Base-by-base conservation (phyloP, 768 basidiomycete genomes). In the Phylloporus arenicola region DNA sequence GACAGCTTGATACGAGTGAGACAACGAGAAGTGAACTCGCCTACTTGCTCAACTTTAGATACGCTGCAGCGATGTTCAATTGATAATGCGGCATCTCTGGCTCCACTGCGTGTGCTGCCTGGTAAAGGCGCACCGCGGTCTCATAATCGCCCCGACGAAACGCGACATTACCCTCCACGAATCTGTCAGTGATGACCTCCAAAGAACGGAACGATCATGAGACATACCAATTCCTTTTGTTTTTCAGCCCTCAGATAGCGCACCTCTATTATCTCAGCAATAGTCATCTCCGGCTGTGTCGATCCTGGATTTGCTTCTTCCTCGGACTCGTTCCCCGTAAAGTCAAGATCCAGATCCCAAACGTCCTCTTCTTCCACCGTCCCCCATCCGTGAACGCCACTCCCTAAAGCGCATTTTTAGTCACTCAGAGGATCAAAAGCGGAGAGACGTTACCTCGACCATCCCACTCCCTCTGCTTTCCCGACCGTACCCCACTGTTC, bases 401-500 rank as follows among this genome's bases (percentile, higher is more conserved):
- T 82, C 12, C 73, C 72, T 74, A 52, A 19, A 45, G 19, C 41
- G 33, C 20, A 41, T 9, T 25, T 51, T 38, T 25, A 61, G 48
- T 20, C 33, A 31, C 17, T 17, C 33, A 11, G 19, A 3, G 16
- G 1, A 22, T 2, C 22, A 40, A 20, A 41, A 47, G 19, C 4
- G n/a, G 0, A 27, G 46, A 24, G 13, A 39, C 48, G 62, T 51
- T 54, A 57, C 86, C 86, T 54, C 86, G 72, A 6, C 84, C 85
- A 55, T 88, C 86, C 86, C 86, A 88, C 59, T 87, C 86, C 42
- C 82, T 69, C 59, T 83, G 80, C 60, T 88, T 88, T 6, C 86
- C 86, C 0, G 75, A 67, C 33, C 82, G 62, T 0, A 78, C 73
- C 1, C 80, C 74, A 35, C 71, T 77, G 50, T 80, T 81, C 56